A percentile compares a stretch with the other conserved stretches of the same genome.
These are phyloP conservation scores for Streptanthus diversifolius DNA, from an alignment of 345 rosid species.

Conservation along the genomic window DNA sequence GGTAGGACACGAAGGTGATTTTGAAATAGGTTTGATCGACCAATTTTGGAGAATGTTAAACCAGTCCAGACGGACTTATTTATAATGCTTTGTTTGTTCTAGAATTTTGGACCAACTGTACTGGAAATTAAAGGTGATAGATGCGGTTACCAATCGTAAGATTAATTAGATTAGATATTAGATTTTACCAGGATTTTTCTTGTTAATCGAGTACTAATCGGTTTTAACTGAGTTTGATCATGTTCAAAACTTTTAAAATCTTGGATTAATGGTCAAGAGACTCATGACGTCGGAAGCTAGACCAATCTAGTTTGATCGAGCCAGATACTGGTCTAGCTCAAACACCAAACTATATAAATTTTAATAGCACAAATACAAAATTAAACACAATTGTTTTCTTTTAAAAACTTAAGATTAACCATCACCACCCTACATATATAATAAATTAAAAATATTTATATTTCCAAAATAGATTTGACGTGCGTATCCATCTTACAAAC, in stretches of 20 bases:
- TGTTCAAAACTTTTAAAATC: neutral
- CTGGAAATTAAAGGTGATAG: no score
- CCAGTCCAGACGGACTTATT: no score
- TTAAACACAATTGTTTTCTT: neutral
- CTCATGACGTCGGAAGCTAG: neutral
- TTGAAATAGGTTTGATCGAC: no score
- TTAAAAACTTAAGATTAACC: neutral
- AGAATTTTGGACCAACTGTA: no score
- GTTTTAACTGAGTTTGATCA: neutral
- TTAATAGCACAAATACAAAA: neutral
- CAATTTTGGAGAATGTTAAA: no score
- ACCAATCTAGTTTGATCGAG: neutral
- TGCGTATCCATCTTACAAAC: conserved; percentile 26
- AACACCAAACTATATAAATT: neutral
- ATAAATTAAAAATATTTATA: neutral
- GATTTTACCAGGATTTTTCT: neutral
- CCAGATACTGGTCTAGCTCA: neutral
- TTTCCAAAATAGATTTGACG: conserved; percentile 24
- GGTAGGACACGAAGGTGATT: no score
- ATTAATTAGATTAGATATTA: no score
- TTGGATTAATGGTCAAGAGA: neutral
- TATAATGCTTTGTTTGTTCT: no score
- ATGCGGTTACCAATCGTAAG: neutral
- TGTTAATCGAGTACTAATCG: neutral
- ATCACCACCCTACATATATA: neutral